Evolutionary conservation across 768 basidiomycete genomes (phyloP).

Genomic region (Hysterangium stoloniferum): DNA sequence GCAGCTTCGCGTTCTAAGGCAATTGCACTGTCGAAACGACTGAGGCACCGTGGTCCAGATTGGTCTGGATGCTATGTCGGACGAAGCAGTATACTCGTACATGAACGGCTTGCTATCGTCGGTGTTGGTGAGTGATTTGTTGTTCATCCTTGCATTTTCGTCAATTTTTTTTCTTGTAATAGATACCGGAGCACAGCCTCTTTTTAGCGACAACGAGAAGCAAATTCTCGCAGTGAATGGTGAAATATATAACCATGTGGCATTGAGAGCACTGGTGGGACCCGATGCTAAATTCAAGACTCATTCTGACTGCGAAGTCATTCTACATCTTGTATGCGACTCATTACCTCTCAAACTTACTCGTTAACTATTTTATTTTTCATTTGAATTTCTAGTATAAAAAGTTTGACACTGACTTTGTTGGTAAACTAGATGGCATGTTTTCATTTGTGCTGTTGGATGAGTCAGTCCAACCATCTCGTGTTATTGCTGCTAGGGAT

Average conservation of each 20-base stretch:
- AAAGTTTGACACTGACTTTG: constrained; percentile 70
- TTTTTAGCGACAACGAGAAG: constrained; percentile 79
- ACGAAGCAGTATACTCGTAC: constrained; percentile 73
- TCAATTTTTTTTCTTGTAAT: background rate
- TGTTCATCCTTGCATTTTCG: background rate
- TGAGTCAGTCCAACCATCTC: constrained; percentile 80
- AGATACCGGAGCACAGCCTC: constrained; percentile 97
- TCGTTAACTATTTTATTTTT: constrained; percentile 8
- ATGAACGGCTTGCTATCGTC: constrained; percentile 95
- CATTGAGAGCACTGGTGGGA: constrained; percentile 62
- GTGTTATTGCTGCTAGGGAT: constrained; percentile 93
- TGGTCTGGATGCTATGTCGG: constrained; percentile 96
- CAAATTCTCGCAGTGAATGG: constrained; percentile 90
- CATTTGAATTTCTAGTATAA: constrained; percentile 73
- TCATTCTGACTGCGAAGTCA: constrained; percentile 96
- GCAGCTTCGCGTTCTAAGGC: constrained; percentile 58
- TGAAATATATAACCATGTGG: constrained; percentile 96
- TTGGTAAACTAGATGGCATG: constrained; percentile 89
- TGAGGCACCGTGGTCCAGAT: constrained; percentile 93
- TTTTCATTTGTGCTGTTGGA: constrained; percentile 97
- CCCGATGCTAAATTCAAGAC: constrained; percentile 81
- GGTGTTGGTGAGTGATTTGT: constrained; percentile 73
- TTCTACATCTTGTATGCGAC: constrained; percentile 72
- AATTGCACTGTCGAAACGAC: constrained; percentile 81
- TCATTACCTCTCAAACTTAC: background rate